Base-by-base conservation (phyloP, 2,329 filamentous ascomycete genomes). In the Fusarium caatingaense region DNA sequence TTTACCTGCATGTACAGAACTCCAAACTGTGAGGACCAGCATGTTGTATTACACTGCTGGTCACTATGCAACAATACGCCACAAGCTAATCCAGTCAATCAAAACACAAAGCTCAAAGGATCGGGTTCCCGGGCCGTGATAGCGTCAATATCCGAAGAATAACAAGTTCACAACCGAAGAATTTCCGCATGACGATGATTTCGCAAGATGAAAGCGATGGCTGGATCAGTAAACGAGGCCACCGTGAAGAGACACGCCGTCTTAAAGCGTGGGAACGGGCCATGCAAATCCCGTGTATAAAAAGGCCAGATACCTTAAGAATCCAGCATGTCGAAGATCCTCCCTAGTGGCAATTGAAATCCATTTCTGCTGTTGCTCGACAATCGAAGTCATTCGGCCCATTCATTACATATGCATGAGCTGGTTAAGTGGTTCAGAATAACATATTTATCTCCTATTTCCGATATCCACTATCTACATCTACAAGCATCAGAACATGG, bases 61-160 rank as follows among this genome's bases (percentile, higher is more conserved):
- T 32, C 34, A 25, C 18, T 58, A 47, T 49, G 41, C 32, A 46
- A 44, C 37, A 47, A 44, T 40, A 44, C 46, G 67, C 30, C 44
- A 40, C 54, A 59, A 51, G 45, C 42, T 32, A 25, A 37, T 44
- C 28, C 27, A 61, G 37, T 45, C 54, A 48, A 37, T 64, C 59
- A 27, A 53, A 41, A 42, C 25, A 32, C 48, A 63, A 34, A 48
- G 40, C 48, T 40, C 54, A 48, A 30, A 55, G 53, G 46, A 42
- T 55, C 72, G 72, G 72, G 45, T 74, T 27, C 27, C 20, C 72
- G 72, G 72, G 53, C 72, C 72, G 71, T 45, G 47, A 69, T 61
- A 58, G 72, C 72, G 72, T 59, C 50, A 64, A 56, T 56, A 64
- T 57, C 72, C 72, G 71, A 74, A 67, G 64, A 66, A 71, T 71